Conservation (phyloP, 1,139 yeast species). For the Hemisphaericaspora lyxosophila region DNA sequence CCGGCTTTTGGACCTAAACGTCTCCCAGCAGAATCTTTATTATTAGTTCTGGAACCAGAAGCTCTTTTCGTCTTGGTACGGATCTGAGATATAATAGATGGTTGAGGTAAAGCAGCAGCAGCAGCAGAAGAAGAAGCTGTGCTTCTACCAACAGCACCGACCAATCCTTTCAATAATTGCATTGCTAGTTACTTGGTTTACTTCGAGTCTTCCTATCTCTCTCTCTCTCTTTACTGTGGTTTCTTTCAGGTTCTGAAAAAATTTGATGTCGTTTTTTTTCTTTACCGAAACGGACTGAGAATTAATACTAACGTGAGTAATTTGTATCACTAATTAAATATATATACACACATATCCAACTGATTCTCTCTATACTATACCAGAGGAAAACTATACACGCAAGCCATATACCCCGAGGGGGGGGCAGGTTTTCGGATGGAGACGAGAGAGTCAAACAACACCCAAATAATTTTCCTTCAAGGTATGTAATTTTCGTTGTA, state of each 20-base stretch:
- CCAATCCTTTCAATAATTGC: slow-evolving; percentile 1
- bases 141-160: background rate
- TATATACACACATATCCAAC: too few relatives aligned
- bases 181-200: too few relatives aligned
- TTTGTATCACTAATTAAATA: background rate
- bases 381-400: too few relatives aligned
- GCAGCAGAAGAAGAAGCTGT: background rate
- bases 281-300: background rate
- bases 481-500: background rate
- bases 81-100: slow-evolving; percentile 37
- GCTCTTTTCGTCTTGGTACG: slow-evolving; percentile 94
- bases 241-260: too few relatives aligned
- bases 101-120: background rate
- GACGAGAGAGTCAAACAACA: background rate
- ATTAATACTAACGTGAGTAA: background rate
- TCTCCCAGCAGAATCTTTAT: slow-evolving; percentile 94
- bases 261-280: too few relatives aligned
- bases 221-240: too few relatives aligned
- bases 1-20: slow-evolving; percentile 87
- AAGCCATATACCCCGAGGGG: too few relatives aligned
- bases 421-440: too few relatives aligned
- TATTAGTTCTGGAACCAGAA: slow-evolving; percentile 89
- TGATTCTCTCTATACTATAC: too few relatives aligned
- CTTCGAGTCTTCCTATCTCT: too few relatives aligned
- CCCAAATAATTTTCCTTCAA: background rate